Evolutionary conservation across 768 basidiomycete species (phyloP).

Genomic region (Pilatotrama ljubarskyi): DNA sequence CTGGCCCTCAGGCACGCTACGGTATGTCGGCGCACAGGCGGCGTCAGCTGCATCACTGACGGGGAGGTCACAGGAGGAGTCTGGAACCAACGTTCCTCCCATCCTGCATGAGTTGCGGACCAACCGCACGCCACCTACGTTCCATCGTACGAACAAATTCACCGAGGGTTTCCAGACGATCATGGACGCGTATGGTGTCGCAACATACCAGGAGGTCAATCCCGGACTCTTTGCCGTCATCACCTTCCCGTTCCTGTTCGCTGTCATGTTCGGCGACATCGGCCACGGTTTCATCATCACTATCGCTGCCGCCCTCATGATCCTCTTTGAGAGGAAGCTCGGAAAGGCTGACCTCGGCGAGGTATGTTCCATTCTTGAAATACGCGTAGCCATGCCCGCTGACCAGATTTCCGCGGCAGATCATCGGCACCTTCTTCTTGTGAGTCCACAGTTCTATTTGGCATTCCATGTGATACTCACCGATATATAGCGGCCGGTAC

Average conservation of each 20-base stretch:
- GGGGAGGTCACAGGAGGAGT: conserved; percentile 61
- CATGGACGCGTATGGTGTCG: conserved; percentile 96
- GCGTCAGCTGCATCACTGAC: neutral
- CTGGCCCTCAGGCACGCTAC: conserved; percentile 86
- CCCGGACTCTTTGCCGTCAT: conserved; percentile 90
- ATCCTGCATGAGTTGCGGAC: conserved; percentile 90
- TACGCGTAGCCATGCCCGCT: neutral
- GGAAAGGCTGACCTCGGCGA: conserved; percentile 75
- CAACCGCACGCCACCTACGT: conserved; percentile 92
- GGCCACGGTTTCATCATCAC: conserved; percentile 91
- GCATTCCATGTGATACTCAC: conserved; percentile 27
- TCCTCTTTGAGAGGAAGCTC: conserved; percentile 79
- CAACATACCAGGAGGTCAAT: conserved; percentile 94
- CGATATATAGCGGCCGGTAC: conserved; percentile 77
- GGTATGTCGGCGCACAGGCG: conserved; percentile 33
- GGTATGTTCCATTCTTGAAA: conserved; percentile 39
- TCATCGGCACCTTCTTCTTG: conserved; percentile 90
- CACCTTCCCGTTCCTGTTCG: conserved; percentile 98
- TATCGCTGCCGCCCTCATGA: conserved; percentile 78
- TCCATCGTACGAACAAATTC: conserved; percentile 92
- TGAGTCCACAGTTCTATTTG: conserved; percentile 44
- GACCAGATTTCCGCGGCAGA: conserved; percentile 44
- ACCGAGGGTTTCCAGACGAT: conserved; percentile 97
- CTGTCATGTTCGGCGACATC: conserved; percentile 99
- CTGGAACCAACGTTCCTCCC: conserved; percentile 89